phyloP scores from a whole-genome alignment of 2,329 filamentous ascomycete genomes.

The Ophiostoma montium region DNA sequence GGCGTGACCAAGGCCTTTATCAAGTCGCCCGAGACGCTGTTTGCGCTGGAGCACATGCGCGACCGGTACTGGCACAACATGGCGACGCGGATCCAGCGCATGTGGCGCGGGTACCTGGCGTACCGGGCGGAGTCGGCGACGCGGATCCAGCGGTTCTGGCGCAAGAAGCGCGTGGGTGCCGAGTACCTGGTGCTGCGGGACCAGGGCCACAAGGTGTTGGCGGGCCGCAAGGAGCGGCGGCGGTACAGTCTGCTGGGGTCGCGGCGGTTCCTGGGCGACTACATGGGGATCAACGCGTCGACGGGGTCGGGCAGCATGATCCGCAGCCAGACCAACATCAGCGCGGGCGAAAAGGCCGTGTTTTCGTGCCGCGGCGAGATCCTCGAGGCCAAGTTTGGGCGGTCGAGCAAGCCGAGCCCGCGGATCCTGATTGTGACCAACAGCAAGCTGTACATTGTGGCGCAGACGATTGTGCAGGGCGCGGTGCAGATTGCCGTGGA shows the following conservation, averaged over 20 bases:
- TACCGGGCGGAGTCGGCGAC: slow-evolving; percentile 88
- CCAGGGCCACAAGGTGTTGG: slow-evolving; percentile 68
- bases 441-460: slow-evolving; percentile 78
- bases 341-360: slow-evolving; percentile 56
- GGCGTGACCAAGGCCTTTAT: slow-evolving; percentile 96
- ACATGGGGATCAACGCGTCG: slow-evolving; percentile 72
- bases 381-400: slow-evolving; percentile 85
- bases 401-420: slow-evolving; percentile 85
- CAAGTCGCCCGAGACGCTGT: slow-evolving; percentile 92
- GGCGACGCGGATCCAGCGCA: slow-evolving; percentile 92
- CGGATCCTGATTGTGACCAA: slow-evolving; percentile 73
- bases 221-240: slow-evolving; percentile 77
- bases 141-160: slow-evolving; percentile 89
- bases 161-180: slow-evolving; percentile 78
- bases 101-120: slow-evolving; percentile 90
- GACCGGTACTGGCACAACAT: slow-evolving; percentile 99
- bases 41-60: slow-evolving; percentile 93
- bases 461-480: slow-evolving; percentile 68
- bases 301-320: slow-evolving; percentile 72
- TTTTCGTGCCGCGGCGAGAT: slow-evolving; percentile 90
- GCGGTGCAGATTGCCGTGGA: slow-evolving; percentile 73
- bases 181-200: slow-evolving; percentile 83
- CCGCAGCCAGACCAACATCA: slow-evolving; percentile 57
- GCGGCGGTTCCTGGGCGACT: slow-evolving; percentile 86
- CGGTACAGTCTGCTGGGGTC: slow-evolving; percentile 86